These are phyloP conservation scores for Fusarium sp. DNA, from an alignment of 2,329 filamentous ascomycete genomes.

Conservation along the genomic window DNA sequence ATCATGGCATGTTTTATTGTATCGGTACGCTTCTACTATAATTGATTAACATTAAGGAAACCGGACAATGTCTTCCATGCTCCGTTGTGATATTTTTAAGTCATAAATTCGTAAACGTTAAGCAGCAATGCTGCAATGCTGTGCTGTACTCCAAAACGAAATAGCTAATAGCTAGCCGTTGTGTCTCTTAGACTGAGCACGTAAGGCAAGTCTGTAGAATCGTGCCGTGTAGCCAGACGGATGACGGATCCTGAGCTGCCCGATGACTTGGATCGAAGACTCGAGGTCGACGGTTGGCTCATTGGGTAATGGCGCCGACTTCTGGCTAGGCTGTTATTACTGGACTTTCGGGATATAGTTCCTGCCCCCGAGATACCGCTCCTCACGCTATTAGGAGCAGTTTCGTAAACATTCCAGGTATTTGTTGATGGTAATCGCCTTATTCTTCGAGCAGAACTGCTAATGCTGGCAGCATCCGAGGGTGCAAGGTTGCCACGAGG, in stretches of 20 bases:
- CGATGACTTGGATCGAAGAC: constrained; percentile 57
- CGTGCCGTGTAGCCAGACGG: constrained; percentile 60
- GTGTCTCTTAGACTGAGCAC: constrained; percentile 56
- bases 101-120: constrained; percentile 49
- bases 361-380: constrained; percentile 57
- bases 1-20: background rate
- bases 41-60: constrained; percentile 47
- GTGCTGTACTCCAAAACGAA: constrained; percentile 10
- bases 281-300: constrained; percentile 58
- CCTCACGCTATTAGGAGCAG: constrained; percentile 68
- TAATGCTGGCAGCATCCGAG: constrained; percentile 52
- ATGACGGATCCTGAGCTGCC: constrained; percentile 63
- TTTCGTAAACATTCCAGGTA: constrained; percentile 64
- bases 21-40: constrained; percentile 20
- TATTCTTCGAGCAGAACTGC: constrained; percentile 51
- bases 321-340: constrained; percentile 60
- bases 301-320: constrained; percentile 59
- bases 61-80: constrained; percentile 25
- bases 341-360: constrained; percentile 56
- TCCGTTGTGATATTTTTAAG: constrained; percentile 25
- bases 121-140: constrained; percentile 16
- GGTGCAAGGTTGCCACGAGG: constrained; percentile 52
- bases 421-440: constrained; percentile 61
- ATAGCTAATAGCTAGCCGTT: constrained; percentile 47
- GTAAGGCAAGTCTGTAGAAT: constrained; percentile 55